A percentile compares a stretch with the other conserved stretches of the same genome.
These are phyloP conservation scores for Penicillium freii DNA, from an alignment of 2,329 filamentous ascomycete genomes.

Conservation along the genomic window DNA sequence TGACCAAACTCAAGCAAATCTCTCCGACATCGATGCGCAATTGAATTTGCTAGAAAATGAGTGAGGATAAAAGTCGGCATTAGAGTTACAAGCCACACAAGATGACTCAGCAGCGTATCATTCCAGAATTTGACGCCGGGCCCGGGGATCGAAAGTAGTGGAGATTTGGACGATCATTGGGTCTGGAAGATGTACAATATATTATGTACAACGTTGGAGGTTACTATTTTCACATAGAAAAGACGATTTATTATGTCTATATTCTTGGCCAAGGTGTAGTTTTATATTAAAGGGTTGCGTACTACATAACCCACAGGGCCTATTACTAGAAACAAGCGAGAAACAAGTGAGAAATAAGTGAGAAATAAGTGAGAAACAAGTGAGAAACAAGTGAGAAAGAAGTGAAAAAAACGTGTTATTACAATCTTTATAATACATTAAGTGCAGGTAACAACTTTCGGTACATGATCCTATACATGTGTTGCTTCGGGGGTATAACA, in stretches of 20 bases:
- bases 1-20: not conserved
- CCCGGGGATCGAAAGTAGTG: not conserved
- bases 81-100: not conserved
- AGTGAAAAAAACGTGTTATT: not conserved
- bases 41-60: constrained; percentile 1
- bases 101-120: constrained; percentile 13
- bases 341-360: not conserved
- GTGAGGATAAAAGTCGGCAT: constrained; percentile 6
- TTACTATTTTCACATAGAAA: not conserved
- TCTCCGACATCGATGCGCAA: constrained; percentile 2
- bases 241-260: too few relatives aligned
- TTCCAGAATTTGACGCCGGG: not conserved
- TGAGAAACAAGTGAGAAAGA: not conserved
- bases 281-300: not conserved
- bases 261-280: not conserved
- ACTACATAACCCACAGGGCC: too few relatives aligned
- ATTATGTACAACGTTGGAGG: not conserved
- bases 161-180: not conserved
- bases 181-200: not conserved
- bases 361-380: not conserved
- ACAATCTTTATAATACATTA: not conserved
- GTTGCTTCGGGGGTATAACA: not conserved
- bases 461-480: constrained; percentile 4
- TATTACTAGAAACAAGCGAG: not conserved
- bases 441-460: not conserved